Base-by-base conservation (phyloP, 2,329 filamentous ascomycete genomes). In the Dendrostoma leiphaemia region DNA sequence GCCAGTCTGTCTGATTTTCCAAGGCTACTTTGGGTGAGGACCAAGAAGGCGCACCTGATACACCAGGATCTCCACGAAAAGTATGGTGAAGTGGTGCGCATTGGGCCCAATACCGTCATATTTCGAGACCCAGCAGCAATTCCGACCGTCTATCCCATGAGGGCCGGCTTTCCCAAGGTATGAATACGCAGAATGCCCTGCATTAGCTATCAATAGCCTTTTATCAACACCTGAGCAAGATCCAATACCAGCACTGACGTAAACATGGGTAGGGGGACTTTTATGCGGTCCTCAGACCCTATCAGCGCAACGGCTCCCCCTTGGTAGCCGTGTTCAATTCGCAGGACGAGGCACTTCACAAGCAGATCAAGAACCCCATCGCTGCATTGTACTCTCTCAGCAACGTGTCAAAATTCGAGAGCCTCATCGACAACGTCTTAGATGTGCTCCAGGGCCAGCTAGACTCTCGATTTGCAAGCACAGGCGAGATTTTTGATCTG, bases 81-180 rank as follows among this genome's bases (percentile, higher is more conserved):
- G 57, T 77, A 78, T 59, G 75, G 76, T 3, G 73, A 74, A 10
- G 61, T 80, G 3, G 75, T 80, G 48, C 73, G 77, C n/a, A 73
- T 78, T 43, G 73, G 70, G 1, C 77, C 77, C 5, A 67, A 76
- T 60, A 76, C 78, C 62, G 68, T 80, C 3, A 76, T 75, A 0
- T 63, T 80, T 26, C 62, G 73, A 0, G 75, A 74, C 1, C 75
- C 76, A 3, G 55, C 53, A 4, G 46, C 34, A 1, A 61, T 64
- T 10, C 52, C 60, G 2, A 53, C 43, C 6, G 24, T 65, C 3
- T 64, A 65, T 40, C 56, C 59, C 12, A 57, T 54, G 9, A 41
- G 63, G 10, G 32, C 46, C 8, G 62, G 62, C 3, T 64, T 64
- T 28, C 59, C 61, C 17, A 65, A 65, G 56, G 62, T 56, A 13